A percentile compares a stretch with the other conserved stretches of the same genome.
Conservation (phyloP, 768 basidiomycete species). For the Termitomyces sp. region DNA sequence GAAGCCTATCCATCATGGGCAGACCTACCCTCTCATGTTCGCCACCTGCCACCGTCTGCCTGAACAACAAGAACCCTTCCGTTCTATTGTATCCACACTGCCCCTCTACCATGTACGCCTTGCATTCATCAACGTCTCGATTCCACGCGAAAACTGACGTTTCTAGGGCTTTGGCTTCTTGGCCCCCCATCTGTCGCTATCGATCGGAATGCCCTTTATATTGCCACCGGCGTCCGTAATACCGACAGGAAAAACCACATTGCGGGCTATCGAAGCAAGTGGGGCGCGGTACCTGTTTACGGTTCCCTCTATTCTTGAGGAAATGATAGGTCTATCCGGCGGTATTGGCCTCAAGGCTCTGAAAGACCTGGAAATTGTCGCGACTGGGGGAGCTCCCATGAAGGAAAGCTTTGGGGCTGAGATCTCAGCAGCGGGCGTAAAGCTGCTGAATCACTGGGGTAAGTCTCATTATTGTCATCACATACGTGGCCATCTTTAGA, state of each 20-base stretch:
- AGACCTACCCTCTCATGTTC: constrained; percentile 27
- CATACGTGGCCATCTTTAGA: background rate
- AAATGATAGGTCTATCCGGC: constrained; percentile 22
- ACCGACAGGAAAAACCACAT: constrained; percentile 28
- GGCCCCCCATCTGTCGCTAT: constrained; percentile 28
- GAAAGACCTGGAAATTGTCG: constrained; percentile 27
- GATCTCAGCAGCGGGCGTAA: constrained; percentile 26
- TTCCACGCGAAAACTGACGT: background rate
- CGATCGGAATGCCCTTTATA: constrained; percentile 33
- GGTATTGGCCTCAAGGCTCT: constrained; percentile 24
- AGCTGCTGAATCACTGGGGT: constrained; percentile 38
- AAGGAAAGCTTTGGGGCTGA: constrained; percentile 27
- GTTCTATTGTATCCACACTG: constrained; percentile 30
- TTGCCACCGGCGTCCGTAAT: constrained; percentile 28
- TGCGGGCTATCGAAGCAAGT: constrained; percentile 18
- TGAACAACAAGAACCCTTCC: constrained; percentile 22
- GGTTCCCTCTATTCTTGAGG: constrained; percentile 36
- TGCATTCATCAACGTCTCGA: background rate
- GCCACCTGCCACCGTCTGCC: constrained; percentile 31
- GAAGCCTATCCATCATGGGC: constrained; percentile 36
- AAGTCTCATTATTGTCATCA: constrained; percentile 1
- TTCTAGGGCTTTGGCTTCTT: constrained; percentile 32
- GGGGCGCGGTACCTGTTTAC: constrained; percentile 29
- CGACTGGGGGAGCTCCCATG: constrained; percentile 34
- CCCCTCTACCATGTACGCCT: constrained; percentile 33